Conservation (phyloP, 805 yeast genomes). For the Wickerhamomyces tratensis region DNA sequence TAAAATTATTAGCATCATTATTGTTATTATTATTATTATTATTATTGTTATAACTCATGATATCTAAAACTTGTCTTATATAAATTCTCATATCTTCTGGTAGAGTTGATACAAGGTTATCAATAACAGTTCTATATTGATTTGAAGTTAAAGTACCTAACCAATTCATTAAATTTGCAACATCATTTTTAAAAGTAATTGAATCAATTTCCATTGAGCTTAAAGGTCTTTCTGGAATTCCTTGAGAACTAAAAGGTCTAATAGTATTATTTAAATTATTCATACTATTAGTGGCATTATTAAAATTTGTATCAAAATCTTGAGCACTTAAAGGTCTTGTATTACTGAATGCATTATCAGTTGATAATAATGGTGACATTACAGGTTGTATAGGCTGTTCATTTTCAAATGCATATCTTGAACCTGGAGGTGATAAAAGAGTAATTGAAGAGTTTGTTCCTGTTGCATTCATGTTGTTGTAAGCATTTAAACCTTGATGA, state of each 20-base stretch:
- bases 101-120: conserved; percentile 39
- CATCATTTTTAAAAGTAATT: conserved; percentile 37
- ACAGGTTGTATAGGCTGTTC: conserved; percentile 8
- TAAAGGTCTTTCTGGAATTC: conserved; percentile 19
- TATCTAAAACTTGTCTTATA: conserved; percentile 37
- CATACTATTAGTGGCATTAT: neutral
- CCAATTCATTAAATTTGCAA: conserved; percentile 41
- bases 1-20: conserved; percentile 15
- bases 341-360: conserved; percentile 2
- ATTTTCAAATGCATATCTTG: conserved; percentile 20
- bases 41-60: too few relatives aligned
- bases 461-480: neutral
- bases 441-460: conserved; percentile 22
- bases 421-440: conserved; percentile 31
- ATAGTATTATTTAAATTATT: conserved; percentile 1
- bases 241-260: conserved; percentile 14
- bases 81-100: conserved; percentile 42
- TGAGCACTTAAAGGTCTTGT: conserved; percentile 18
- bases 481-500: neutral
- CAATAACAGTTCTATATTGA: conserved; percentile 44
- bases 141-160: conserved; percentile 37
- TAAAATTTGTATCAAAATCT: conserved; percentile 4
- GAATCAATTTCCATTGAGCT: conserved; percentile 21
- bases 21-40: conserved; percentile 16
- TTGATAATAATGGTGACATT: conserved; percentile 16